A percentile compares a stretch with the other conserved stretches of the same genome.
Evolutionary conservation across 2,329 filamentous ascomycete species (phyloP).

Genomic region (Scytalidium sp.): DNA sequence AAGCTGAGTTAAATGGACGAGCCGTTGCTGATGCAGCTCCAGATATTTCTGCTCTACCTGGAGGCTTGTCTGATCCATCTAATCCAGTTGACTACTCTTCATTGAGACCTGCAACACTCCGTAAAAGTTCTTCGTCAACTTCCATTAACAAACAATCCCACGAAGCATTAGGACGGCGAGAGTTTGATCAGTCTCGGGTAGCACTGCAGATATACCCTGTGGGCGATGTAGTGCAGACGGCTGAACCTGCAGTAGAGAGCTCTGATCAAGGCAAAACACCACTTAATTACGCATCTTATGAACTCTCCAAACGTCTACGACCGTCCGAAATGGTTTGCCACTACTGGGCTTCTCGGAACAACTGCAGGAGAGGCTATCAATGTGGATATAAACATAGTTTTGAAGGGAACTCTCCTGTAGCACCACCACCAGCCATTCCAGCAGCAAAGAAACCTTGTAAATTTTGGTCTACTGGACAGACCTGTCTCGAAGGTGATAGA

Average conservation of each 20-base stretch:
- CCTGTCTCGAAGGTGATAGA: constrained; percentile 3
- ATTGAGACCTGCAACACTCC: constrained; percentile 11
- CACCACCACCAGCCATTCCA: not conserved
- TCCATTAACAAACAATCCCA: not conserved
- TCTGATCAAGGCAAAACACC: not conserved
- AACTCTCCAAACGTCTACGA: not conserved
- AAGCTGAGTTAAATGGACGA: constrained; percentile 39
- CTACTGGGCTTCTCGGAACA: not conserved
- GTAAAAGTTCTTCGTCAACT: constrained; percentile 3
- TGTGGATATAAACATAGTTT: not conserved
- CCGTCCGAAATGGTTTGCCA: not conserved
- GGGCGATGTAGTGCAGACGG: not conserved
- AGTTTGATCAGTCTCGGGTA: not conserved
- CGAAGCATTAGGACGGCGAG: not conserved
- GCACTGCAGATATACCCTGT: not conserved
- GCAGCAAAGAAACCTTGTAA: constrained; percentile 1
- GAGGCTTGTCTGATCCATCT: constrained; percentile 17
- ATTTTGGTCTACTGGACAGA: constrained; percentile 6
- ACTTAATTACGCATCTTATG: not conserved
- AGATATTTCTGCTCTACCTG: constrained; percentile 27
- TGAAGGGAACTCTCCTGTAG: not conserved
- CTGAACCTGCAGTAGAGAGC: not conserved
- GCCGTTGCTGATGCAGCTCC: constrained; percentile 41
- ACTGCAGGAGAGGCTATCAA: not conserved
- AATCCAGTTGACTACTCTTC: constrained; percentile 14